Evolutionary conservation across 305 asterid genomes (phyloP), one percentile per base, ranked within the genome.

Genomic region (Caryopteris hybrid): DNA sequence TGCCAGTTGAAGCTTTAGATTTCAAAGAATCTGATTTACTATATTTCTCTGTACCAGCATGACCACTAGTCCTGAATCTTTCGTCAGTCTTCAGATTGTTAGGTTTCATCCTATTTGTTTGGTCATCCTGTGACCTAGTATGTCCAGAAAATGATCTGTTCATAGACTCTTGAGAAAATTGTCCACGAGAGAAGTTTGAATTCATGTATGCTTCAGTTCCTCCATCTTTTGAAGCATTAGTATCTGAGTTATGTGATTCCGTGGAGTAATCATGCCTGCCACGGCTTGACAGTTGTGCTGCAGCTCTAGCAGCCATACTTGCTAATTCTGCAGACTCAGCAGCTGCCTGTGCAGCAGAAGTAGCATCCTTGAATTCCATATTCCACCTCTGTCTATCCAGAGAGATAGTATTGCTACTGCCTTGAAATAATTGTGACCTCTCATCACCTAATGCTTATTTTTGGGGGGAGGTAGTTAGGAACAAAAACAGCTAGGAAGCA

Each of bases 261-360:
- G 70, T 48, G 46, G 86, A 64, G 77, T 75, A 36, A 42, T n/a
- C n/a, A n/a, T 80, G 84, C 65, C 73, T 76, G 21, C 51, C 88
- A 52, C 72, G 80, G 59, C 75, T 83, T 39, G 96, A 74, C 68
- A 90, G 77, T 61, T 88, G 86, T 3, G 98, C 97, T 51, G 97
- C 97, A 66, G 96, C 97, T 80, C 86, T 82, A 43, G 96, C 95
- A 38, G 95, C 96, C 82, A 85, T 66, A 79, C 90, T 88, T 61
- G 98, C 97, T 10, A 53, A 80, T 61, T 86, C 97, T 50, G 98
- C 96, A 73, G 93, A 86, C 76, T 85, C 98, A 33, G 96, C 98
- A 23, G 98, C 97, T 22, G 93, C 95, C 79, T 81, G 86, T 67
- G 97, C 96, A 22, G 98, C 97, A 71, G 93, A 55, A 29, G 88